Evolutionary conservation across 2,329 filamentous ascomycete species (phyloP).

Genomic region (Diaporthe ilicicola): DNA sequence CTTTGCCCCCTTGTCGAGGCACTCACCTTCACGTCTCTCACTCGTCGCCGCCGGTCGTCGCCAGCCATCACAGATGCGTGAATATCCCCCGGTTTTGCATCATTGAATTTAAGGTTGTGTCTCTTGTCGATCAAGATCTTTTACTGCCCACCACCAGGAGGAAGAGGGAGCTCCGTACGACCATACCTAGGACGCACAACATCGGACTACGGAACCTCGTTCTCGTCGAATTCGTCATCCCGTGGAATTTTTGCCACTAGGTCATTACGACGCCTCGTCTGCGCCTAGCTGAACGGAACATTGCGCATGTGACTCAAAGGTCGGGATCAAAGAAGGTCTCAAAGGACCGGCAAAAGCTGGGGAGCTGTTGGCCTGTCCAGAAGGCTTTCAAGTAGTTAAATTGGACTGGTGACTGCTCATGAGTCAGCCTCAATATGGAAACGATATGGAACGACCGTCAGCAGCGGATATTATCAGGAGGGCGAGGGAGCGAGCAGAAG

Average conservation of each 20-base stretch:
- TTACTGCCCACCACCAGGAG: not conserved
- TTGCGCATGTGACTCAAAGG: slow-evolving; percentile 38
- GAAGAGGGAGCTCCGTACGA: not conserved
- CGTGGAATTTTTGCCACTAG: slow-evolving; percentile 12
- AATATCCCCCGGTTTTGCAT: slow-evolving; percentile 2
- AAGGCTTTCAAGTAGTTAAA: slow-evolving; percentile 34
- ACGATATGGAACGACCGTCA: slow-evolving; percentile 57
- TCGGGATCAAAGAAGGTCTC: slow-evolving; percentile 23
- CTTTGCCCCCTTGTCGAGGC: not conserved
- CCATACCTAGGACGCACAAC: slow-evolving; percentile 14
- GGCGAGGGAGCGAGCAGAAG: slow-evolving; percentile 62
- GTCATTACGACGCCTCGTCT: slow-evolving; percentile 26
- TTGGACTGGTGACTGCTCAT: slow-evolving; percentile 50
- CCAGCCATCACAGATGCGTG: not conserved
- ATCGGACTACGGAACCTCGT: slow-evolving; percentile 19
- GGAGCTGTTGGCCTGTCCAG: slow-evolving; percentile 30
- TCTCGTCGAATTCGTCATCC: slow-evolving; percentile 31
- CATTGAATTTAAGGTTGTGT: not conserved
- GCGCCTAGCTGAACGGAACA: slow-evolving; percentile 14
- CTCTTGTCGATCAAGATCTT: slow-evolving; percentile 22
- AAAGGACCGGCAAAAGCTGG: slow-evolving; percentile 14
- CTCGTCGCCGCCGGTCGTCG: slow-evolving; percentile 8
- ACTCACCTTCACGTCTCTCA: not conserved
- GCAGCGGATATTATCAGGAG: slow-evolving; percentile 60
- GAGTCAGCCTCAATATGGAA: slow-evolving; percentile 65